phyloP scores from a whole-genome alignment of 345 rosid genomes.

The Euclidium syriacum region DNA sequence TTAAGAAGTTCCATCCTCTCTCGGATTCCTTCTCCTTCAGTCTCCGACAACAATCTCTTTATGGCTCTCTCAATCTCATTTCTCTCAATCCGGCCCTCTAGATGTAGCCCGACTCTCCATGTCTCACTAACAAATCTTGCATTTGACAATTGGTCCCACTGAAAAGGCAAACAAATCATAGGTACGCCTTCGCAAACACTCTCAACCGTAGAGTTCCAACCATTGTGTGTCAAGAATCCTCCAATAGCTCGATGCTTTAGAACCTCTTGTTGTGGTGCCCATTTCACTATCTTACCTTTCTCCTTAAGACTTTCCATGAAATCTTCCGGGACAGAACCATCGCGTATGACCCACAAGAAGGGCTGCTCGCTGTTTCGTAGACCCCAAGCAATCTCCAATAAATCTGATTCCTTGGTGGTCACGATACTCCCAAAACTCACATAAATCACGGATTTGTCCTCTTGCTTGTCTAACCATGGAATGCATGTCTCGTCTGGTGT shows the following conservation, averaged over 20 bases:
- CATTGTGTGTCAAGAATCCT: slow-evolving; percentile 17
- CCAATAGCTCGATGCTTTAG: slow-evolving; percentile 20
- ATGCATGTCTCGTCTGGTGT: slow-evolving; percentile 28
- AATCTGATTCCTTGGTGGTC: slow-evolving; percentile 20
- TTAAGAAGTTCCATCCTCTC: background rate
- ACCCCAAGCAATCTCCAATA: slow-evolving; percentile 43
- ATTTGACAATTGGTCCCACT: slow-evolving; percentile 12
- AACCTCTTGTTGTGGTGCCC: slow-evolving; percentile 25
- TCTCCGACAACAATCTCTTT: background rate
- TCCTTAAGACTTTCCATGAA: slow-evolving; percentile 12
- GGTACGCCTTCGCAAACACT: slow-evolving; percentile 19
- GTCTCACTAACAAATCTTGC: slow-evolving; percentile 5
- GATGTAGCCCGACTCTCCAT: slow-evolving; percentile 14
- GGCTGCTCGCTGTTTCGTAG: slow-evolving; percentile 34
- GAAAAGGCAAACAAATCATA: slow-evolving; percentile 16
- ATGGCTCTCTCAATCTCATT: slow-evolving; percentile 7
- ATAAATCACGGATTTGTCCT: slow-evolving; percentile 33
- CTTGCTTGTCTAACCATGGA: slow-evolving; percentile 39
- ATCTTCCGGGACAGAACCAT: background rate
- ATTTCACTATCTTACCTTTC: slow-evolving; percentile 34
- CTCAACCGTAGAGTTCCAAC: slow-evolving; percentile 22
- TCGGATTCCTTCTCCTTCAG: slow-evolving; percentile 9
- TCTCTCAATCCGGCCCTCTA: slow-evolving; percentile 17
- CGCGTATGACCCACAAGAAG: slow-evolving; percentile 48
- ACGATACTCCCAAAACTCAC: slow-evolving; percentile 42